Evolutionary conservation across 805 yeast species (phyloP), one percentile per base, ranked within the genome.

Genomic region (Schwanniomyces vanrijiae): DNA sequence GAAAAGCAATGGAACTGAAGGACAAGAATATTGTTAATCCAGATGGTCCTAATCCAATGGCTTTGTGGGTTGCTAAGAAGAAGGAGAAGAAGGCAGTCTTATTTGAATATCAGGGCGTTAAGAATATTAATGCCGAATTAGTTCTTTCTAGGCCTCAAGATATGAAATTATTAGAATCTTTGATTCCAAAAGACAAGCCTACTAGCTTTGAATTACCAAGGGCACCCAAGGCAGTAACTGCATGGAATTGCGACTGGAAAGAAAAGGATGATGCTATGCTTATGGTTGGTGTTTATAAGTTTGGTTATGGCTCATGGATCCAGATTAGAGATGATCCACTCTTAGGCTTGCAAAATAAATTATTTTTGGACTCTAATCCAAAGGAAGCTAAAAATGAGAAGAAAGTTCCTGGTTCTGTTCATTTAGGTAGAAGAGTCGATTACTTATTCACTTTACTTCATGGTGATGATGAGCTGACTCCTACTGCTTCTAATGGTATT

Each of bases 291-390:
- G 87, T 92, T 19, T 78, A 80, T 60, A 90, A 89, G 67, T 91
- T 91, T 66, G 99, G 99, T 0, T 91, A 90, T 65, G 98, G 98
- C 14, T 84, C 96, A 1, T 94, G 99, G 99, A 64, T 78, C 2
- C 91, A 88, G 60, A 91, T 94, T 40, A 77, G 99, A 61, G 99
- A 94, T 68, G 99, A 94, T 68, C 98, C 99, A 1, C 78, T 89
- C 44, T 75, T 94, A 48, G 91, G 90, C 9, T 73, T 94, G 50
- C 87, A 89, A 51, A 89, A 90, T 55, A 94, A 90, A 71, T 70
- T 94, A 54, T 94, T 82, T 59, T 74, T 94, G 56, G 85, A 80
- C 45, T 52, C 55, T 14, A 49, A 58, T 39, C 40, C 49, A 4
- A 53, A 52, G 42, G 57, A 43, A 4, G 47, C 48, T 13, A 62